A percentile compares a stretch with the other conserved stretches of the same genome.
Conservation (phyloP, 768 basidiomycete species). For the Coprinellus micaceus region DNA sequence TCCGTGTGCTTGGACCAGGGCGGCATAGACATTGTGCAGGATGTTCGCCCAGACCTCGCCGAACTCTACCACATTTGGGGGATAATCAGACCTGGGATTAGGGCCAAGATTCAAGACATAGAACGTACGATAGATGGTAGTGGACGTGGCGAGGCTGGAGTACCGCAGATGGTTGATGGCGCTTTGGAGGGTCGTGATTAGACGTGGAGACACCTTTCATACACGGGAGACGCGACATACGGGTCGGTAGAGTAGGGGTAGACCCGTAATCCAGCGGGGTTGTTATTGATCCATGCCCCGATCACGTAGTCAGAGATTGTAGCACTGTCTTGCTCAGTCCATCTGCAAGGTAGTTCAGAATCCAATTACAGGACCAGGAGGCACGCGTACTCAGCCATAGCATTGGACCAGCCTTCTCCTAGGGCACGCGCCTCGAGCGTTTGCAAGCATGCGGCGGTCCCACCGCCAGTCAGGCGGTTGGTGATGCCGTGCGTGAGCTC, state of each 20-base stretch:
- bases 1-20: slow-evolving; percentile 6
- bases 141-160: not conserved
- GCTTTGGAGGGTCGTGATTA: not conserved
- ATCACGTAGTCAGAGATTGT: slow-evolving; percentile 27
- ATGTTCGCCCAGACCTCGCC: slow-evolving; percentile 20
- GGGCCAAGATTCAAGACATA: not conserved
- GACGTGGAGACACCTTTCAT: too few species aligned
- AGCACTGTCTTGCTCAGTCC: slow-evolving; percentile 29
- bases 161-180: slow-evolving; percentile 1
- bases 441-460: slow-evolving; percentile 48
- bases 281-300: slow-evolving; percentile 46
- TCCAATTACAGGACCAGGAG: not conserved
- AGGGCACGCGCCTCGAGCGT: slow-evolving; percentile 50
- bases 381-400: slow-evolving; percentile 28
- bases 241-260: slow-evolving; percentile 47
- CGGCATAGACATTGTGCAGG: slow-evolving; percentile 13
- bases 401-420: slow-evolving; percentile 51
- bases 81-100: not conserved
- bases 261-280: slow-evolving; percentile 44
- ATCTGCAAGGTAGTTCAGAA: slow-evolving; percentile 16
- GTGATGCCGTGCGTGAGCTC: slow-evolving; percentile 43
- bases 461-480: slow-evolving; percentile 46
- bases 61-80: not conserved
- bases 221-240: slow-evolving; percentile 16
- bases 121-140: not conserved